Evolutionary conservation across 345 rosid species (phyloP), one percentile per base, ranked within the genome.

Genomic region (Schrenkiella parvula): DNA sequence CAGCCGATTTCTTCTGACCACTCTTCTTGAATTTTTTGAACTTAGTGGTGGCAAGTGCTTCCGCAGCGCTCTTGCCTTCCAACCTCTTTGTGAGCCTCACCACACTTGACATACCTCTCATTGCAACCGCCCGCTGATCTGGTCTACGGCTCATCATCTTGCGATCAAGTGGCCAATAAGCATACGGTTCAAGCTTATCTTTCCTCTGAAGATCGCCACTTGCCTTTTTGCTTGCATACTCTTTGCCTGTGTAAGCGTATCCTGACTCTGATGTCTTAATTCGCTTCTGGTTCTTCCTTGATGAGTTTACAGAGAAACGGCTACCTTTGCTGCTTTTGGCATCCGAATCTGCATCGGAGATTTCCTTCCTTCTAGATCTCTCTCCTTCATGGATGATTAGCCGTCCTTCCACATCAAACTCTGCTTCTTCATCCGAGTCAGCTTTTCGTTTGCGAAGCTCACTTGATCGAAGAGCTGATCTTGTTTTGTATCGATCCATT

Each of bases 61-160:
- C 80, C 22, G 80, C 72, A 48, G 71, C 18, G 29, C 80, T 89
- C 86, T 84, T 91, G 19, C 96, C 98, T 79, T 91, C 95, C 11
- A 91, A 84, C 31, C 62, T 88, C 77, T 88, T 91, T 5, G 97
- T 78, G 85, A 91, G 72, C 68, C 81, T 88, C 15, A 89, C 96
- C 19, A 86, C 96, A 23, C 97, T 88, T 2, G 88, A 78, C 93
- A 95, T 91, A 10, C 99, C 99, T 75, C 83, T 88, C 52, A 90
- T 76, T 0, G 99, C 99, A 29, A 93, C 87, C 8, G 92, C 96
- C 39, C 87, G 82, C 62, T 91, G 98, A 72, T 91, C 89, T 1
- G 98, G 89, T 69, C 93, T 86, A 41, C 88, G 86, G 74, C 98
- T 91, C 90, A 91, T 88, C 98, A 95, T 89, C 85, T 91, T 95